A percentile compares a stretch with the other conserved stretches of the same genome.
phyloP scores from a whole-genome alignment of 2,329 filamentous ascomycete genomes.

The Cordyceps javanica region DNA sequence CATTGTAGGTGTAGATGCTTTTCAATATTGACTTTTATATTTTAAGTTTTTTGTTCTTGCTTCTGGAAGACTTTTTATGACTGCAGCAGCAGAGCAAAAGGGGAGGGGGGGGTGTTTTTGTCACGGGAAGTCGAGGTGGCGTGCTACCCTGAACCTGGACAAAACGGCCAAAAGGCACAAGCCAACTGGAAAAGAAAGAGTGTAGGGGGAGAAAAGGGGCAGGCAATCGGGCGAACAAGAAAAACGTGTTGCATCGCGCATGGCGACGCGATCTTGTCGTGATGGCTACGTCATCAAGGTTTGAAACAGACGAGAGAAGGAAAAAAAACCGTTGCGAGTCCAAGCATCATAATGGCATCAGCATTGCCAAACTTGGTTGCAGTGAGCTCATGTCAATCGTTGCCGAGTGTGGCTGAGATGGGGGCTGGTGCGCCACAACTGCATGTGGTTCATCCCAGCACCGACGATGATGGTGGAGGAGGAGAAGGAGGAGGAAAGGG shows the following conservation, averaged over 20 bases:
- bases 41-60: too few relatives aligned
- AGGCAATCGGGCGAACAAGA: neutral
- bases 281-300: conserved; percentile 6
- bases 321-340: conserved; percentile 1
- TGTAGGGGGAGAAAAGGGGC: too few relatives aligned
- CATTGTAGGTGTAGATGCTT: too few relatives aligned
- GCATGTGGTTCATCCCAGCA: neutral
- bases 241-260: neutral
- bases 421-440: conserved; percentile 4
- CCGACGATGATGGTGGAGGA: neutral
- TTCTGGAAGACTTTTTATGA: too few relatives aligned
- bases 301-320: too few relatives aligned
- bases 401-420: conserved; percentile 8
- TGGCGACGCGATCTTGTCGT: conserved; percentile 4
- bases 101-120: too few relatives aligned
- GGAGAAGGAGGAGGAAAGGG: neutral
- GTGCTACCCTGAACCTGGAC: neutral
- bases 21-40: too few relatives aligned
- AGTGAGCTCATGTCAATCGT: neutral
- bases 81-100: too few relatives aligned
- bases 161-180: neutral
- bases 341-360: conserved; percentile 13
- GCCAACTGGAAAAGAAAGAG: neutral
- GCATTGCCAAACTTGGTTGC: neutral
- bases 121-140: too few relatives aligned